Evolutionary conservation across 139 green algal species (phyloP), one percentile per base, ranked within the genome.

Genomic region (Pleodorina starrii): DNA sequence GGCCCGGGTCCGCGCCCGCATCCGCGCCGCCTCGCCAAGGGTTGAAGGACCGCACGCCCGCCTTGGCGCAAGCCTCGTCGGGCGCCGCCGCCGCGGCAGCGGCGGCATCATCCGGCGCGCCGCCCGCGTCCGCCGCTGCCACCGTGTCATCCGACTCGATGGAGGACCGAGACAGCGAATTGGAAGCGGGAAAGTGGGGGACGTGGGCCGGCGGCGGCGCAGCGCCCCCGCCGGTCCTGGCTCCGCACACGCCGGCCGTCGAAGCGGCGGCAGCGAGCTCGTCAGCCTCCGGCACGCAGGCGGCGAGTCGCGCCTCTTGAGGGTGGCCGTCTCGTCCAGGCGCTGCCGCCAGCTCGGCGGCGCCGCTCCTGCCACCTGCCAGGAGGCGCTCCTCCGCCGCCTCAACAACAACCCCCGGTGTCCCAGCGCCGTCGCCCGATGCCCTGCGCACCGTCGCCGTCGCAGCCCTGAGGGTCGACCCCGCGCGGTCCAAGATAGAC

Each of bases 401-500:
- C 72, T 27, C 72, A 11, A 16, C 59, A 9, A 11, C 11, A 25
- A 32, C 69, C 40, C 29, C 71, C 42, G 29, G 17, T 46, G 68
- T 27, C 71, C 12, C 27, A n/a, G n/a, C 40, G 21, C 72, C 40
- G 72, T 19, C 36, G 69, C 69, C 35, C n/a, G n/a, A n/a, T n/a
- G n/a, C n/a, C n/a, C n/a, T n/a, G n/a, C n/a, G n/a, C n/a, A 5
- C 35, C 69, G 36, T 25, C 69, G 35, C 69, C 69, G 69, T 25
- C 69, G 35, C 69, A 10, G 40, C 35, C 69, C n/a, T 40, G 2
- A 7, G 63, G 63, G 29, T 73, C 63, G 5, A 35, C 10, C 21
- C 63, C 63, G 79, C 38, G 1, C 59, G 57, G 11, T 86, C 79
- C 57, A 86, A 63, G 42, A 86, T 86, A 14, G 79, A 86, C 10